Evolutionary conservation across 352 stramenopile genomes (phyloP), one percentile per base, ranked within the genome.

Genomic region (Blastocystis hominis): DNA sequence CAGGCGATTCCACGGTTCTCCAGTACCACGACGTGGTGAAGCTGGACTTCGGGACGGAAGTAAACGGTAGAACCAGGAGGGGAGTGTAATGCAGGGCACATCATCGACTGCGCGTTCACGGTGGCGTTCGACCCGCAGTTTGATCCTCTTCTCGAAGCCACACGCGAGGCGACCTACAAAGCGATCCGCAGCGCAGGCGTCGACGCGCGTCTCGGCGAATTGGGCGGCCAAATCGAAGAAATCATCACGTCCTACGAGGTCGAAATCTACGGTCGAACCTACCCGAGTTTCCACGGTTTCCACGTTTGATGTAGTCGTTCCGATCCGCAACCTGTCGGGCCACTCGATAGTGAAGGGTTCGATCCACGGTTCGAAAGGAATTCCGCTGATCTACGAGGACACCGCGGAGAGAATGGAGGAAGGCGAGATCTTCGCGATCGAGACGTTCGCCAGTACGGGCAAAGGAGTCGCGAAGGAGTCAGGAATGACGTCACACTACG

Each of bases 171-270:
- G 0, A 98, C 96, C 0, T 90, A 98, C 80, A 92, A 92, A 34
- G 96, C 96, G 47, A 94, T 98, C 81, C 91, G 91, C 20, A 66
- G 91, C 20, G 92, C 95, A 0, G 96, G 96, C 40, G 97, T 98
- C 84, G 96, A 98, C 90, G 96, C 96, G 4, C 91, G 94, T 56
- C 90, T 98, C 1, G 94, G 93, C 89, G 95, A 98, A 88, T 95
- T 98, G 76, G 95, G 95, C 10, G 95, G 93, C 42, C 91, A 91
- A 17, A 96, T 98, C 81, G 94, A 98, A 89, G 95, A 98, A 89
- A 94, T 98, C 40, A 98, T 98, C 95, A 95, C 98, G 90, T 96
- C 92, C 86, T 97, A 97, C 88, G 95, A 98, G 89, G 92, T 98
- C 0, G 96, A 97, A 75, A 93, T 99, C 56, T 92, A 98, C 84